Percentiles rank a stretch among this genome's conserved stretches.
Conservation (phyloP, 805 yeast species). For the Jamesozyma hellenica region DNA sequence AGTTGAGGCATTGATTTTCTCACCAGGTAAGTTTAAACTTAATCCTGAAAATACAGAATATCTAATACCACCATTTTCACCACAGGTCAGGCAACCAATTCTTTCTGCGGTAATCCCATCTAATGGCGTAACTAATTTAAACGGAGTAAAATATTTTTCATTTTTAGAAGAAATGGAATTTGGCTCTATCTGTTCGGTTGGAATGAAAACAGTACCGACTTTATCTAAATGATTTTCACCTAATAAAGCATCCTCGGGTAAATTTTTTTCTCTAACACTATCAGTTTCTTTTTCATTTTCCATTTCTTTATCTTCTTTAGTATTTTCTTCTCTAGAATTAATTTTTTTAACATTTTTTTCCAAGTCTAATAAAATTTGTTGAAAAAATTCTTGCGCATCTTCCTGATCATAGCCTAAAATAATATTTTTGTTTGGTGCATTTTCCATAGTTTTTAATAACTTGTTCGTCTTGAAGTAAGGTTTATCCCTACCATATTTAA, state of each 20-base stretch:
- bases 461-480: slow-evolving; percentile 54
- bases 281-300: slow-evolving; percentile 9
- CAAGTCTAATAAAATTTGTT: slow-evolving; percentile 55
- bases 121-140: slow-evolving; percentile 70
- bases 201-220: slow-evolving; percentile 59
- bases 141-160: slow-evolving; percentile 21
- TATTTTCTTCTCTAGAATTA: slow-evolving; percentile 9
- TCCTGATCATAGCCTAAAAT: slow-evolving; percentile 85
- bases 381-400: slow-evolving; percentile 95
- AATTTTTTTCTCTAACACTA: slow-evolving; percentile 20
- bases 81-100: slow-evolving; percentile 83
- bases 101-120: slow-evolving; percentile 85
- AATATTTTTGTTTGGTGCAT: slow-evolving; percentile 68
- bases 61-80: slow-evolving; percentile 88
- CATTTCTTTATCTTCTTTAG: slow-evolving; percentile 7
- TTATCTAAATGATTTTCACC: slow-evolving; percentile 42
- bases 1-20: slow-evolving; percentile 30
- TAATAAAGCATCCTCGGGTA: slow-evolving; percentile 30
- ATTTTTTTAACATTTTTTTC: slow-evolving; percentile 32
- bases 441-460: slow-evolving; percentile 57
- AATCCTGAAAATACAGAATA: slow-evolving; percentile 69
- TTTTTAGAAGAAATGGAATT: slow-evolving; percentile 30
- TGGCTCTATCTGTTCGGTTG: slow-evolving; percentile 71
- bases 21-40: slow-evolving; percentile 56
- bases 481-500: slow-evolving; percentile 39